Base-by-base conservation (phyloP, 176 grass and related monocot genomes). In the Lolium perenne region DNA sequence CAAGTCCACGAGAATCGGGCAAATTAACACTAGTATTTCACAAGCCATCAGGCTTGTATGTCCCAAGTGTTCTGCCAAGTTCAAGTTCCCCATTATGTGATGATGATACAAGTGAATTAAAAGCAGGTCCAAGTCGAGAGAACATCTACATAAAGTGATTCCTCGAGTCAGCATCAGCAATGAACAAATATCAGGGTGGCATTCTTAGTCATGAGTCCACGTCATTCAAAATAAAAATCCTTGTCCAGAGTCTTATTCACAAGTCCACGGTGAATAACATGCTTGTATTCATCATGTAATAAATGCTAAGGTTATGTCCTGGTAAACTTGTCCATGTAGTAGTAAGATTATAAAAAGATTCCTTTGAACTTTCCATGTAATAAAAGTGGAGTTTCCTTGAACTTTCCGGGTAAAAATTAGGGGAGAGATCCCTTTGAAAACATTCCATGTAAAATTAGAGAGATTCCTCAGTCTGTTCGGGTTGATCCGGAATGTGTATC, bases 121-220 rank as follows among this genome's bases (percentile, higher is more conserved):
- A 12, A 80, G 63, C 11, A 38, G 80, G 61, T 84, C 35, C 85
- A 80, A 80, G 81, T 84, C 67, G 75, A 79, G 7, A 62, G 14
- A 76, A 81, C 57, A 82, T 51, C 21, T 58, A 22, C 26, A 47
- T 10, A 76, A 48, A 69, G 59, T 80, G 85, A 87, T 53, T 84
- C 53, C 60, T 54, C 66, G 12, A 68, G 80, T 80, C 68, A 26
- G 68, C 59, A 38, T 91, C 66, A 80, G 61, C 38, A 84, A 77
- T 75, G 85, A 75, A 55, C 62, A 76, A 65, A 69, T 59, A 75
- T 75, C 76, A 69, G 76, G 58, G 69, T 69, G 58, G 69, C 60
- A 84, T 80, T 75, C 59, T 89, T 56, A 78, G 74, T 49, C 84
- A 90, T 46, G 63, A 17, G 35, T 90, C 80, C 84, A 83, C 45